Evolutionary conservation across 2,329 filamentous ascomycete genomes (phyloP).

Genomic region (Fusarium protoensiforme): DNA sequence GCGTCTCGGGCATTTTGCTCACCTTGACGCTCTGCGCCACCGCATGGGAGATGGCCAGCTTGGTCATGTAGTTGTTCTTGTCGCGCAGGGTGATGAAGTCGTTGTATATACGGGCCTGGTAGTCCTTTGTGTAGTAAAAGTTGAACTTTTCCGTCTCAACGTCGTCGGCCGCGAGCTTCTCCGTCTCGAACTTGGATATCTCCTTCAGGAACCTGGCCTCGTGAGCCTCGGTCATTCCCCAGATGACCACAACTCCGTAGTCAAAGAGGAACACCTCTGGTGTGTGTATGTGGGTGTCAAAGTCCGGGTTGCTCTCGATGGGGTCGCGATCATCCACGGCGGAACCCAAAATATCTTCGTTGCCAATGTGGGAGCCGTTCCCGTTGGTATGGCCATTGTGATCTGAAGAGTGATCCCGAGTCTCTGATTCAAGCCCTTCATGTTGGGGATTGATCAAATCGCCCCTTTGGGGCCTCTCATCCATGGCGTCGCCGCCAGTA

Average conservation of each 20-base stretch:
- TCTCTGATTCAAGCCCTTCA: constrained; percentile 46
- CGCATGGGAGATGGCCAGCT: constrained; percentile 95
- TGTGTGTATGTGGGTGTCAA: constrained; percentile 89
- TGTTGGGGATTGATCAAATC: constrained; percentile 72
- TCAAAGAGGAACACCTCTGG: constrained; percentile 97
- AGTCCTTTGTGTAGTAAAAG: constrained; percentile 98
- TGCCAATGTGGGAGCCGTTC: constrained; percentile 40
- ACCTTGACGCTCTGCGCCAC: constrained; percentile 95
- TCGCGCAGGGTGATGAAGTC: constrained; percentile 97
- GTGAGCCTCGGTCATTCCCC: constrained; percentile 94
- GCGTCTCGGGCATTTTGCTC: constrained; percentile 15
- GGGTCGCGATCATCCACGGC: constrained; percentile 49
- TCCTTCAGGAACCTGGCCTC: constrained; percentile 94
- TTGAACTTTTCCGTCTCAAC: constrained; percentile 98
- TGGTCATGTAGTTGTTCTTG: constrained; percentile 98
- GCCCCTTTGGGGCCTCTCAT: constrained; percentile 59
- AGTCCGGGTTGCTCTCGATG: constrained; percentile 69
- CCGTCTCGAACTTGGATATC: constrained; percentile 91
- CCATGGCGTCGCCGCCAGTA: constrained; percentile 72
- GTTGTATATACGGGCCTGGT: constrained; percentile 98
- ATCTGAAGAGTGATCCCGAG: constrained; percentile 42
- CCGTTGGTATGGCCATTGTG: constrained; percentile 39
- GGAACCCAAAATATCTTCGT: constrained; percentile 50
- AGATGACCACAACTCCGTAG: constrained; percentile 97
- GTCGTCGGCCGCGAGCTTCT: constrained; percentile 88